phyloP scores from a whole-genome alignment of 768 basidiomycete species.

The Tylopilus balloui region DNA sequence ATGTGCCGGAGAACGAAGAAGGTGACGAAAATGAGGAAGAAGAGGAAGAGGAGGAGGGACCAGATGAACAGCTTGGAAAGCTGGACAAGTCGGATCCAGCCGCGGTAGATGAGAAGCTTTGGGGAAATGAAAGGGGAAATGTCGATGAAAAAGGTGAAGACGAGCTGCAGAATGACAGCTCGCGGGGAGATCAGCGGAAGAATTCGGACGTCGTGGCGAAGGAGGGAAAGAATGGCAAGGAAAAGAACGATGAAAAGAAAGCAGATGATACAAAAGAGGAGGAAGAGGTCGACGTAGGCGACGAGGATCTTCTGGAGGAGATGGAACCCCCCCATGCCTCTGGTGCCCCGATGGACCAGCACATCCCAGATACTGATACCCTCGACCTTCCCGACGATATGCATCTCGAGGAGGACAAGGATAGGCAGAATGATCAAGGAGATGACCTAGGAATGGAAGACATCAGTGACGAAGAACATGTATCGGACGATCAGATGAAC shows the following conservation, averaged over 20 bases:
- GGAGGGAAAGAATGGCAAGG: slow-evolving; percentile 47
- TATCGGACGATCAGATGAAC: slow-evolving; percentile 25
- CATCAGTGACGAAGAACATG: slow-evolving; percentile 30
- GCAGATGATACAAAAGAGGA: slow-evolving; percentile 29
- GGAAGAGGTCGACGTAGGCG: slow-evolving; percentile 11
- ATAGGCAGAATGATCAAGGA: slow-evolving; percentile 25
- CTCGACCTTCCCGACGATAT: slow-evolving; percentile 90
- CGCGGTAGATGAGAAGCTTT: slow-evolving; percentile 92
- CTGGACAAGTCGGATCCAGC: slow-evolving; percentile 79
- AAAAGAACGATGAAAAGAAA: slow-evolving; percentile 32
- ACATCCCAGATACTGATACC: slow-evolving; percentile 72
- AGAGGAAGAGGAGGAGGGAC: slow-evolving; percentile 48
- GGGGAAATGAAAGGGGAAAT: slow-evolving; percentile 78
- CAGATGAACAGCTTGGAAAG: slow-evolving; percentile 80
- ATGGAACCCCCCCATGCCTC: slow-evolving; percentile 44
- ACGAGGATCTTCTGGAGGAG: slow-evolving; percentile 39
- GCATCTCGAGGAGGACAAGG: slow-evolving; percentile 45
- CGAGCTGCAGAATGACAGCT: slow-evolving; percentile 58
- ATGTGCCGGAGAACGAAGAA: slow-evolving; percentile 58
- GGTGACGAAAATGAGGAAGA: slow-evolving; percentile 45
- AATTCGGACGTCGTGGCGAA: slow-evolving; percentile 77
- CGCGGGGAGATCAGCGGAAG: slow-evolving; percentile 40
- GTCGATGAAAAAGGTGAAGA: slow-evolving; percentile 46
- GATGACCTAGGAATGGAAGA: slow-evolving; percentile 35
- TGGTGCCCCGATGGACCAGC: slow-evolving; percentile 71